Conservation (phyloP, 2,329 filamentous ascomycete genomes). For the Colletotrichum trifolii region DNA sequence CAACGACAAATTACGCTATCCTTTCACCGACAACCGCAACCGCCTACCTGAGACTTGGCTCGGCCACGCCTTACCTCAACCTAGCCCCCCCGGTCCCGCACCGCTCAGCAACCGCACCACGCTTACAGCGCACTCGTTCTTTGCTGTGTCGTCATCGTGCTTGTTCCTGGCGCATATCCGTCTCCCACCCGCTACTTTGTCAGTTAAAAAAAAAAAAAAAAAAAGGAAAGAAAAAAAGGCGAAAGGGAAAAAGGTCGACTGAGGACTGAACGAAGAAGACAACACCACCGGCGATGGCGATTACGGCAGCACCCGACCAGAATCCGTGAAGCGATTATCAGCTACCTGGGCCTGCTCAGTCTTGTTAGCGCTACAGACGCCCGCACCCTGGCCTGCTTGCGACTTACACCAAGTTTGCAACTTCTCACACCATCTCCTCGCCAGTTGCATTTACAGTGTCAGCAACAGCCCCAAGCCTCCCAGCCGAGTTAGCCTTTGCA, state of each 20-base stretch:
- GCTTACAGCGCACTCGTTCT: conserved; percentile 7
- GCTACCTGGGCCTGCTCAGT: not conserved
- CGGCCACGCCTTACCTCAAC: conserved; percentile 1
- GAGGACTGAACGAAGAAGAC: no score
- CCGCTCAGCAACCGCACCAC: not conserved
- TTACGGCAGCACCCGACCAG: not conserved
- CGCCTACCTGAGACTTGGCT: not conserved
- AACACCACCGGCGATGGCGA: no score
- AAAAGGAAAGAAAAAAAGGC: not conserved
- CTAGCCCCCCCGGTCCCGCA: conserved; percentile 25
- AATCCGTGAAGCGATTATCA: conserved; percentile 5
- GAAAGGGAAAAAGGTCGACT: conserved; percentile 12
- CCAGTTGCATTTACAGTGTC: conserved; percentile 5
- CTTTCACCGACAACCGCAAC: no score
- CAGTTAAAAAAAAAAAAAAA: conserved; percentile 10
- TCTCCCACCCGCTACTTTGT: conserved; percentile 19
- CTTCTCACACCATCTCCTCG: conserved; percentile 18
- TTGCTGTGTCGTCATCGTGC: conserved; percentile 36
- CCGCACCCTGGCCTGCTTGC: conserved; percentile 15
- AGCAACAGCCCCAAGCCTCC: conserved; percentile 6
- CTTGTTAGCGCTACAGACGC: conserved; percentile 17
- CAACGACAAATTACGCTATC: not conserved
- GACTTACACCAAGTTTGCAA: conserved; percentile 22
- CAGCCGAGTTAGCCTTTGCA: conserved; percentile 29
- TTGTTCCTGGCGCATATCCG: conserved; percentile 17